Evolutionary conservation across 1,284 basidiomycete genomes (phyloP).

Genomic region (Ustilago curta): DNA sequence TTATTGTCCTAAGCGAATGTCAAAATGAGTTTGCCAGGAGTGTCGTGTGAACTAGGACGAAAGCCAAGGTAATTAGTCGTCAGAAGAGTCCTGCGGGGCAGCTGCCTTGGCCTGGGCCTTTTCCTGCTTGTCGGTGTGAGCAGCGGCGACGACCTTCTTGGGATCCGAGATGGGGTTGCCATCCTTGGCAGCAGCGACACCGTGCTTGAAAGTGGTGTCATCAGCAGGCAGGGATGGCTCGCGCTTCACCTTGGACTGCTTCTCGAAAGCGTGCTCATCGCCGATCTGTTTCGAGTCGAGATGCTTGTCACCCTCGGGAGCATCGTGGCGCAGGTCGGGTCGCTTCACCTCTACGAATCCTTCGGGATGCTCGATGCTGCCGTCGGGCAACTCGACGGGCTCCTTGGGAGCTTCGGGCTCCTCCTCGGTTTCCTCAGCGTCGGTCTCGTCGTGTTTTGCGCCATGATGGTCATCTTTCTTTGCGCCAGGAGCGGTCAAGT

Average conservation of each 20-base stretch:
- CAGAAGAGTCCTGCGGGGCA: constrained; percentile 11
- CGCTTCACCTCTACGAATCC: constrained; percentile 52
- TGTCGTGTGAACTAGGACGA: background rate
- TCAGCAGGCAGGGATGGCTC: constrained; percentile 30
- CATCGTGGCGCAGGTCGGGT: constrained; percentile 40
- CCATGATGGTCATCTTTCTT: constrained; percentile 34
- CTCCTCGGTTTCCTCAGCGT: constrained; percentile 11
- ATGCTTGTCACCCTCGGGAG: constrained; percentile 50
- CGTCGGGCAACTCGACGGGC: constrained; percentile 45
- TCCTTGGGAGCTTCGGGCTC: constrained; percentile 36
- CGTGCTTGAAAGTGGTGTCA: constrained; percentile 54
- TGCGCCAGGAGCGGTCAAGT: constrained; percentile 47
- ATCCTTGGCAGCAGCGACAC: constrained; percentile 50
- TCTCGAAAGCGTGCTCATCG: constrained; percentile 47
- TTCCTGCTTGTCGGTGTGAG: constrained; percentile 44
- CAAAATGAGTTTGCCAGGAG: background rate
- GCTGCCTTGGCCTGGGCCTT: constrained; percentile 35
- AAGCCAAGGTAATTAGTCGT: constrained; percentile 11
- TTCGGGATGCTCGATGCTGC: constrained; percentile 54
- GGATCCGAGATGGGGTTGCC: constrained; percentile 51
- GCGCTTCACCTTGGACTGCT: constrained; percentile 44
- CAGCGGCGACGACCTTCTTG: constrained; percentile 43
- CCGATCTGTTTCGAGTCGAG: constrained; percentile 36
- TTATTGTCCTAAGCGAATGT: background rate
- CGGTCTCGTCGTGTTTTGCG: constrained; percentile 33